A percentile compares a stretch with the other conserved stretches of the same genome.
These are phyloP conservation scores for Raddia distichophylla DNA, from an alignment of 176 grass and related monocot species.

Conservation along the genomic window DNA sequence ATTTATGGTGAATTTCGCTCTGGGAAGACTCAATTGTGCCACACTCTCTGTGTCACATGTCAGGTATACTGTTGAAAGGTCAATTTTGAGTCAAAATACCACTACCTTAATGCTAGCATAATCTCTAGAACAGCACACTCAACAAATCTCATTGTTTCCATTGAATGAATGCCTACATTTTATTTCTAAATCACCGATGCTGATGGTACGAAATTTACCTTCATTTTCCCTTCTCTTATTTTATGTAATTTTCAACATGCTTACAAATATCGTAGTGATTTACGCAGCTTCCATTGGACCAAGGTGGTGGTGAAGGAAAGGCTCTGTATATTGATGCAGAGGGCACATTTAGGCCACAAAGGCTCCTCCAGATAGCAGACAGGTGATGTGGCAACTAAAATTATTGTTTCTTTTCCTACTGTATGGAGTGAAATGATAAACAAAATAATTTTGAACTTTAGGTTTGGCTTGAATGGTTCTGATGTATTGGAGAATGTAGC, in stretches of 20 bases:
- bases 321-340: slow-evolving; percentile 92
- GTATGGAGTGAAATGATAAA: background rate
- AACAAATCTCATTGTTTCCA: background rate
- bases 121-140: background rate
- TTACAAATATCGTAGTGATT: slow-evolving; percentile 29
- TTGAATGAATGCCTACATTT: background rate
- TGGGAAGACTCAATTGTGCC: slow-evolving; percentile 87
- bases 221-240: background rate
- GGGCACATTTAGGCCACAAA: slow-evolving; percentile 90
- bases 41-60: slow-evolving; percentile 97
- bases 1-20: slow-evolving; percentile 93
- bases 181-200: background rate
- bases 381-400: slow-evolving; percentile 47
- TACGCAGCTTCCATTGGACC: slow-evolving; percentile 85
- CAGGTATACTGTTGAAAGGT: slow-evolving; percentile 56
- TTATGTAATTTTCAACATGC: slow-evolving; percentile 15
- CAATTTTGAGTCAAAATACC: slow-evolving; percentile 1
- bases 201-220: background rate
- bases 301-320: slow-evolving; percentile 98
- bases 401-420: background rate
- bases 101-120: background rate
- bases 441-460: slow-evolving; percentile 36
- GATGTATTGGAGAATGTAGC: slow-evolving; percentile 97
- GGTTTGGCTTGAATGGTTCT: slow-evolving; percentile 93
- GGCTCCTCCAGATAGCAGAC: slow-evolving; percentile 90